Percentiles rank a stretch among this genome's conserved stretches.
phyloP scores from a whole-genome alignment of 805 yeast species.

The Candida tibetensis region DNA sequence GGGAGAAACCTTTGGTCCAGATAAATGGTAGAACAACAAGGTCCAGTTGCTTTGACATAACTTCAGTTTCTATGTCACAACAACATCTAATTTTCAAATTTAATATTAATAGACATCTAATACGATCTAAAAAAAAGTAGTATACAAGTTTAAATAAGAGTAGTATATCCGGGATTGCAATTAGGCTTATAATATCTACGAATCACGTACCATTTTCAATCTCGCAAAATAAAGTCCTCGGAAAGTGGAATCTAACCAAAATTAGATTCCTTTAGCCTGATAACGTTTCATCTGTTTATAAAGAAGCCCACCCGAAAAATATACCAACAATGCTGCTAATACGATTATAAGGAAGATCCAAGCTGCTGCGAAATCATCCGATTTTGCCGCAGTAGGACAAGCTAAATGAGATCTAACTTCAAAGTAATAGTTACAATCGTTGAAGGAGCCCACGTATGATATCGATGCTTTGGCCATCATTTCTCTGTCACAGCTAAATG shows the following conservation, averaged over 20 bases:
- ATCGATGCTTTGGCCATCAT: constrained; percentile 61
- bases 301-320: constrained; percentile 37
- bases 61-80: no score
- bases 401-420: constrained; percentile 85
- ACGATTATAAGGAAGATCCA: constrained; percentile 59
- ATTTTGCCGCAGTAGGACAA: constrained; percentile 74
- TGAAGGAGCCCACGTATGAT: constrained; percentile 64
- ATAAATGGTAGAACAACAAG: constrained; percentile 12
- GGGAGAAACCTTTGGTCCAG: constrained; percentile 16
- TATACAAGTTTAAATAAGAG: no score
- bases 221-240: no score
- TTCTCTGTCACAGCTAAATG: constrained; percentile 79
- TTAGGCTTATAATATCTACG: no score
- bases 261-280: constrained; percentile 1
- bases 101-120: not conserved
- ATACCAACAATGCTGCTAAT: constrained; percentile 37
- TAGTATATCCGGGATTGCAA: no score
- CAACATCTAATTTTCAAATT: not conserved
- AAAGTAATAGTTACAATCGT: constrained; percentile 80
- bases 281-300: constrained; percentile 17
- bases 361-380: constrained; percentile 60
- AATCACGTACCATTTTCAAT: no score
- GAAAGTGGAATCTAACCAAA: no score
- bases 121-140: not conserved
- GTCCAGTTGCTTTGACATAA: no score